phyloP scores from a whole-genome alignment of 1,284 basidiomycete genomes.

The Moesziomyces sp. region DNA sequence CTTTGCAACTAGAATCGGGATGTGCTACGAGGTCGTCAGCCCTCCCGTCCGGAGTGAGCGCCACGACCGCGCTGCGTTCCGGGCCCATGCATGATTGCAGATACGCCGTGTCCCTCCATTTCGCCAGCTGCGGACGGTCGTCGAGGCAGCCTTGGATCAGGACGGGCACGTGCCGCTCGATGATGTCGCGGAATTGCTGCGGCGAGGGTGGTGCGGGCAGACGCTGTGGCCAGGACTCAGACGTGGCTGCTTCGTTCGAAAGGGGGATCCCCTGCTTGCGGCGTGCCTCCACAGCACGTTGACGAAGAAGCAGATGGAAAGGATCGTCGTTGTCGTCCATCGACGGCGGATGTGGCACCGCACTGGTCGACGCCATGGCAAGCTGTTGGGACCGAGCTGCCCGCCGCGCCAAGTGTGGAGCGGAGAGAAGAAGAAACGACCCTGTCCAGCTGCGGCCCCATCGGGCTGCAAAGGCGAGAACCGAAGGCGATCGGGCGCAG shows the following conservation, averaged over 20 bases:
- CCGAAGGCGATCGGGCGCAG: too few species aligned
- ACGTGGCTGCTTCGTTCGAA: background rate
- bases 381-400: background rate
- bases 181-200: constrained; percentile 11
- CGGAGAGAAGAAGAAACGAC: background rate
- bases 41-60: constrained; percentile 58
- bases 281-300: constrained; percentile 19
- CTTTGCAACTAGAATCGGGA: constrained; percentile 4
- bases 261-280: constrained; percentile 24
- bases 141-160: constrained; percentile 37
- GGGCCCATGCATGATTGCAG: constrained; percentile 44
- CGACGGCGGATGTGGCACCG: background rate
- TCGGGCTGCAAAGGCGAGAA: background rate
- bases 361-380: background rate
- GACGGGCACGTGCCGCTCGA: constrained; percentile 43
- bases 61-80: constrained; percentile 40
- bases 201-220: constrained; percentile 18
- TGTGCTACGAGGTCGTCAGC: constrained; percentile 54
- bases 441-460: background rate
- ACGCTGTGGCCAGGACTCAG: constrained; percentile 15
- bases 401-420: background rate
- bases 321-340: constrained; percentile 15
- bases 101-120: constrained; percentile 53
- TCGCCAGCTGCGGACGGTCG: constrained; percentile 15
- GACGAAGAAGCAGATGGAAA: constrained; percentile 31